Conservation (phyloP, 2,329 filamentous ascomycete genomes). For the Cladosporium sp. region DNA sequence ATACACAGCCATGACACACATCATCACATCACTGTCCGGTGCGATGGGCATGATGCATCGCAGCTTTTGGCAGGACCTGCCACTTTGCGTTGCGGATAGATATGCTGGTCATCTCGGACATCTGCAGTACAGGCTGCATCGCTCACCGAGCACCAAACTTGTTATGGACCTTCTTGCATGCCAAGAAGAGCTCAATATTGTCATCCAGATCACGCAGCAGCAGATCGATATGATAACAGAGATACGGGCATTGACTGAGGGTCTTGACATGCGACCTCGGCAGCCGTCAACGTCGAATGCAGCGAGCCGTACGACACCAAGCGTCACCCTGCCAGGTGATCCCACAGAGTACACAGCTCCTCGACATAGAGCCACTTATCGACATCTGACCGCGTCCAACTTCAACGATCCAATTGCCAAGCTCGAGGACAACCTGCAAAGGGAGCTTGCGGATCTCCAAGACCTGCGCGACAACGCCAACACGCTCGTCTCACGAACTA, state of each 20-base stretch:
- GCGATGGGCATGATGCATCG: conserved; percentile 46
- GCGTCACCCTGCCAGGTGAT: neutral
- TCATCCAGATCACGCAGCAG: conserved; percentile 46
- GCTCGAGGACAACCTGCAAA: conserved; percentile 42
- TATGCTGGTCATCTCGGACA: conserved; percentile 46
- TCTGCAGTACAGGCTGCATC: conserved; percentile 45
- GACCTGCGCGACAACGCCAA: conserved; percentile 47
- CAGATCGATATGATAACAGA: conserved; percentile 41
- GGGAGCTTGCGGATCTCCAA: conserved; percentile 42
- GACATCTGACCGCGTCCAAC: conserved; percentile 40
- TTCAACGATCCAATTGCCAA: conserved; percentile 41
- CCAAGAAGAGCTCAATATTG: conserved; percentile 47
- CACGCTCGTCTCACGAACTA: conserved; percentile 44
- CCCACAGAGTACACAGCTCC: neutral
- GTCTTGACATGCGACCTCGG: neutral
- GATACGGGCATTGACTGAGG: conserved; percentile 27
- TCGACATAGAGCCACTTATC: conserved; percentile 36
- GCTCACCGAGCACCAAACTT: conserved; percentile 44
- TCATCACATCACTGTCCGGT: conserved; percentile 41
- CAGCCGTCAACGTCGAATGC: neutral
- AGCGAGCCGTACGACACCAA: neutral
- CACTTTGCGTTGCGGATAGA: conserved; percentile 43
- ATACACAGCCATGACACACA: conserved; percentile 42
- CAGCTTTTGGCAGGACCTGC: conserved; percentile 46
- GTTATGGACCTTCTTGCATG: conserved; percentile 48